Conservation (phyloP, 2,329 filamentous ascomycete species). For the Fusarium dimerum region DNA sequence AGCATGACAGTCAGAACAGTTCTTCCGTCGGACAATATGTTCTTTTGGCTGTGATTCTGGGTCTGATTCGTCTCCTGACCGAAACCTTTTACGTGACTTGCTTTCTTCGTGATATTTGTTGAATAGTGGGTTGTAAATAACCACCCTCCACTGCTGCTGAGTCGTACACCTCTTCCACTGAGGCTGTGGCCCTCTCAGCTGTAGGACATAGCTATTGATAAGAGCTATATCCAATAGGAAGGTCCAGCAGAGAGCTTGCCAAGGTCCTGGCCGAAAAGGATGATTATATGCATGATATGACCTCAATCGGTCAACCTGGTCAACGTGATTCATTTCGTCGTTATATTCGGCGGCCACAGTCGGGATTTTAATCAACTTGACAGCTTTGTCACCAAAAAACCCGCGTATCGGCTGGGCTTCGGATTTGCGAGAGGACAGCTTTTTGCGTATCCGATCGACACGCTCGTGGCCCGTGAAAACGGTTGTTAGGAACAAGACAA, state of each 20-base stretch:
- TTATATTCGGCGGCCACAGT: constrained; percentile 3
- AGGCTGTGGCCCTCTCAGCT: neutral
- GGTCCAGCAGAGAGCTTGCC: constrained; percentile 9
- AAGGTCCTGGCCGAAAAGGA: constrained; percentile 2
- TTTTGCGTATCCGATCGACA: neutral
- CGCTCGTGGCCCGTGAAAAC: constrained; percentile 1
- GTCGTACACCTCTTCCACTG: neutral
- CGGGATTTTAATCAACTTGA: constrained; percentile 1
- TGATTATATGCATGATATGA: neutral
- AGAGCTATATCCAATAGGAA: constrained; percentile 11
- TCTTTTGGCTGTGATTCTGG: neutral
- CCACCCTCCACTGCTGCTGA: neutral
- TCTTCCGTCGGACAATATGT: neutral
- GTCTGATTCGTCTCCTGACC: neutral
- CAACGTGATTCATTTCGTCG: constrained; percentile 8
- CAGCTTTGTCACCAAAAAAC: constrained; percentile 8
- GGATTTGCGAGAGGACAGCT: neutral
- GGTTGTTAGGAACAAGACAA: constrained; percentile 13
- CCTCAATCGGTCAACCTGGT: constrained; percentile 6
- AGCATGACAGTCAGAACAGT: neutral
- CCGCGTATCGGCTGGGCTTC: neutral
- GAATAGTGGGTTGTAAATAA: neutral
- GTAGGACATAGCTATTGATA: constrained; percentile 6
- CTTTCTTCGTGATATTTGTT: neutral
- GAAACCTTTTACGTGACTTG: neutral